These are phyloP conservation scores for Aegilops bicornis DNA, from an alignment of 176 grass and related monocot genomes.

Conservation along the genomic window DNA sequence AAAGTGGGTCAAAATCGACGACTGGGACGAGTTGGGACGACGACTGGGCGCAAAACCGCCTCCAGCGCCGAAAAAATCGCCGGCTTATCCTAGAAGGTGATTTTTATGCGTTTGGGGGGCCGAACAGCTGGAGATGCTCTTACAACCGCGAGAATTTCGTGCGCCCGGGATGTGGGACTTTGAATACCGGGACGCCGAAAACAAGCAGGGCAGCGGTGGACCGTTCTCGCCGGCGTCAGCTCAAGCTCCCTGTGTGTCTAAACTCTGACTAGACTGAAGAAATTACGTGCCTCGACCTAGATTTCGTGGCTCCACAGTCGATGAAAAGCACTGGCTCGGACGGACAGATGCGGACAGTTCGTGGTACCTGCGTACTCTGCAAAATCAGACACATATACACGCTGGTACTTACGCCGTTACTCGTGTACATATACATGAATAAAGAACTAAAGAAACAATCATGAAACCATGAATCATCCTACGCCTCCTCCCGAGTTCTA, in stretches of 20 bases:
- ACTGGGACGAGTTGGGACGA: too few relatives aligned
- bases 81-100: too few relatives aligned
- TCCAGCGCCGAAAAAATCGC: too few relatives aligned
- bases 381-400: too few relatives aligned
- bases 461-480: not conserved
- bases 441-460: not conserved
- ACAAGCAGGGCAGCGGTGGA: not conserved
- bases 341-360: not conserved
- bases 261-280: not conserved
- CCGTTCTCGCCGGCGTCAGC: not conserved
- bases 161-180: not conserved
- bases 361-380: not conserved
- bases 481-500: not conserved
- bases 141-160: slow-evolving; percentile 1
- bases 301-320: not conserved
- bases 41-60: too few relatives aligned
- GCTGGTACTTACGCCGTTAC: too few relatives aligned
- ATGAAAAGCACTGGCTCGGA: not conserved
- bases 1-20: too few relatives aligned
- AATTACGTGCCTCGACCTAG: not conserved
- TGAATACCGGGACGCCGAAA: not conserved
- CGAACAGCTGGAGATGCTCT: too few relatives aligned
- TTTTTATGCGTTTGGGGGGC: too few relatives aligned
- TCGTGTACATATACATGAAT: too few relatives aligned
- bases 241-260: not conserved